Evolutionary conservation across 257 asterid species (phyloP).

Genomic region (Craterostigma plantagineum): DNA sequence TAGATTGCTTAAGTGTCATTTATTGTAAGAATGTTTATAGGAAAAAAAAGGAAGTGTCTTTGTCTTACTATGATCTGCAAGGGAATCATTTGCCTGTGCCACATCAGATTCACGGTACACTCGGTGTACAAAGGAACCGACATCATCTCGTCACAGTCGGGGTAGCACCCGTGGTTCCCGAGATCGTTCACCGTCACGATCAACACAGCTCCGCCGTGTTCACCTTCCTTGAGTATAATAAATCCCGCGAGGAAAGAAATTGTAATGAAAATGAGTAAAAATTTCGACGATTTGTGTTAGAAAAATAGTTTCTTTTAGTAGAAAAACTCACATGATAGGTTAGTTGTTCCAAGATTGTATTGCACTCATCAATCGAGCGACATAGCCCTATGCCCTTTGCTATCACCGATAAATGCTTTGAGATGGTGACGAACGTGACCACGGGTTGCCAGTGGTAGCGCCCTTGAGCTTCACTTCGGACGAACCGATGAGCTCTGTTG

Average conservation of each 20-base stretch:
- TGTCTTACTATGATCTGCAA: no score
- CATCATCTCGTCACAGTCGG: constrained; percentile 5
- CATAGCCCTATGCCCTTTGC: constrained; percentile 76
- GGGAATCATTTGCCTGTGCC: no score
- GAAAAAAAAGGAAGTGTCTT: no score
- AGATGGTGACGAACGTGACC: constrained; percentile 70
- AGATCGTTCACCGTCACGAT: constrained; percentile 55
- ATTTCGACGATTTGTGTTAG: not conserved
- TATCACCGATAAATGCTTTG: constrained; percentile 53
- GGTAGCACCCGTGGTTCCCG: constrained; percentile 86
- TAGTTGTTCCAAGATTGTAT: constrained; percentile 36
- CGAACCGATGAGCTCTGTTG: constrained; percentile 42
- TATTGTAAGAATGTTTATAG: no score
- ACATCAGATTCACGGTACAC: no score
- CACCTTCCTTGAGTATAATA: constrained; percentile 49
- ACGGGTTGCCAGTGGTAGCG: constrained; percentile 78
- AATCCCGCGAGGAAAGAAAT: no score
- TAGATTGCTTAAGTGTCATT: no score
- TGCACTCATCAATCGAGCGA: constrained; percentile 55
- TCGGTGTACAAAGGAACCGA: no score
- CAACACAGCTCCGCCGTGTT: constrained; percentile 47
- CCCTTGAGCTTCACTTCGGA: constrained; percentile 57
- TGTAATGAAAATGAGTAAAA: not conserved
- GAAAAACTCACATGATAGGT: constrained; percentile 47
- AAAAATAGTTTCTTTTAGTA: not conserved